Percentiles rank a stretch among this genome's conserved stretches.
These are phyloP conservation scores for Bothriochloa decipiens DNA, from an alignment of 176 grass and related monocot species.

Conservation along the genomic window DNA sequence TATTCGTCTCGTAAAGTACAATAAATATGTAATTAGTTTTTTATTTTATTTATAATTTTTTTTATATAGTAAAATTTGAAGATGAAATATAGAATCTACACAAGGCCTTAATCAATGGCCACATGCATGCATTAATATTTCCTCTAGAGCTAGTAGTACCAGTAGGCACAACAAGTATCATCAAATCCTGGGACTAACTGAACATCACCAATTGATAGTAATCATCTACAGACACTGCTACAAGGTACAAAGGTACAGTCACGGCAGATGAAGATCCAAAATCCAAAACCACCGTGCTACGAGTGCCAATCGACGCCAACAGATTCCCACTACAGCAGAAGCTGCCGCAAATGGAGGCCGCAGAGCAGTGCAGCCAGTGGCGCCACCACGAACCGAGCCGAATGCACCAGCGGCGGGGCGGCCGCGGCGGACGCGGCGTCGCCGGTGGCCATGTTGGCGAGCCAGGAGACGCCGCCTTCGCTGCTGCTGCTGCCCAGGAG, in stretches of 20 bases:
- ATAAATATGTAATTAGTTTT: too few species aligned
- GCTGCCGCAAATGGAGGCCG: not conserved
- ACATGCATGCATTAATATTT: not conserved
- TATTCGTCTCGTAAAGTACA: too few species aligned
- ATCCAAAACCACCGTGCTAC: not conserved
- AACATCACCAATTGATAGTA: not conserved
- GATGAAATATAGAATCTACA: too few species aligned
- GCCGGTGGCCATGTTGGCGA: slow-evolving; percentile 78
- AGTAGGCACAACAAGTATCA: not conserved
- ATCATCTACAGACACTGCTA: slow-evolving; percentile 7
- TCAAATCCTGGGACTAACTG: not conserved
- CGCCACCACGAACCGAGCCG: not conserved
- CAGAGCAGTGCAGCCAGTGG: not conserved
- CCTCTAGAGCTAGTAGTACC: not conserved
- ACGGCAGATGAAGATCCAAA: not conserved
- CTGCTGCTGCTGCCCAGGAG: slow-evolving; percentile 39
- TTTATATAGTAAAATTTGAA: too few species aligned
- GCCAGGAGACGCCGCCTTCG: slow-evolving; percentile 55
- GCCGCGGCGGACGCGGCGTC: slow-evolving; percentile 27
- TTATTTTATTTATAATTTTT: too few species aligned
- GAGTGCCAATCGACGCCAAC: not conserved
- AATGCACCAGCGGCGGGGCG: not conserved
- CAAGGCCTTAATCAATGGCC: not conserved
- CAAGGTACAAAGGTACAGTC: not conserved
- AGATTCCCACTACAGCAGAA: slow-evolving; percentile 3